These are phyloP conservation scores for Wallacemonas rigidus DNA, from an alignment of 208 protist genomes.

Conservation along the genomic window DNA sequence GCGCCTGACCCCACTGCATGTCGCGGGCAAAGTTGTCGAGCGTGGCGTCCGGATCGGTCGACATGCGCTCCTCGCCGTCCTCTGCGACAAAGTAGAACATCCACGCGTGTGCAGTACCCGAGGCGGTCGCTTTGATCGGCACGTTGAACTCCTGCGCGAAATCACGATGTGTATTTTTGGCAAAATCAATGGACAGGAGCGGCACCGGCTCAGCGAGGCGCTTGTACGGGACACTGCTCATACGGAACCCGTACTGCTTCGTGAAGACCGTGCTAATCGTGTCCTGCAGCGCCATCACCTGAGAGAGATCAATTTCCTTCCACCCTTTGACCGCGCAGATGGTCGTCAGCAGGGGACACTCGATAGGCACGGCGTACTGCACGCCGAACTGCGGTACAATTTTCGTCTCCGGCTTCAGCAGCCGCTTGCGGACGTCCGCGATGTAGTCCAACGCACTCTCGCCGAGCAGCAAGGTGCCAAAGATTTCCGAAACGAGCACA, in stretches of 20 bases:
- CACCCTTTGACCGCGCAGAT: conserved; percentile 83
- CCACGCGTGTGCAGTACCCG: conserved; percentile 83
- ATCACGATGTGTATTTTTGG: conserved; percentile 28
- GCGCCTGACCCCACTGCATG: conserved; percentile 94
- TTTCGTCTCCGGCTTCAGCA: conserved; percentile 63
- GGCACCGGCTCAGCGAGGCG: conserved; percentile 68
- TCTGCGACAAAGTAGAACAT: conserved; percentile 80
- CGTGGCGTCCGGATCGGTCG: conserved; percentile 84
- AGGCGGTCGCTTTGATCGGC: conserved; percentile 50
- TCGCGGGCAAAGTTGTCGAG: conserved; percentile 90
- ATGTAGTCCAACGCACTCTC: conserved; percentile 93
- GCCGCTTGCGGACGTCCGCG: conserved; percentile 70
- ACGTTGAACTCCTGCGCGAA: conserved; percentile 46
- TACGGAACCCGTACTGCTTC: conserved; percentile 94
- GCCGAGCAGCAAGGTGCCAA: conserved; percentile 92
- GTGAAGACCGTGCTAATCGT: conserved; percentile 91
- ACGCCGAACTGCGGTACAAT: conserved; percentile 84
- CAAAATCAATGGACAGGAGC: conserved; percentile 88
- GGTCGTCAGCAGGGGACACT: conserved; percentile 69
- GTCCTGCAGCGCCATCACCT: conserved; percentile 90
- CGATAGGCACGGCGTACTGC: conserved; percentile 92
- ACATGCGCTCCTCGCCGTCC: conserved; percentile 55
- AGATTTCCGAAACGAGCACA: conserved; percentile 92
- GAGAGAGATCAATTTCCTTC: conserved; percentile 79
- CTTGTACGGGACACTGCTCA: conserved; percentile 82